Evolutionary conservation across 129 eudicot species (phyloP), one percentile per base, ranked within the genome.

Genomic region (Arctium minus): DNA sequence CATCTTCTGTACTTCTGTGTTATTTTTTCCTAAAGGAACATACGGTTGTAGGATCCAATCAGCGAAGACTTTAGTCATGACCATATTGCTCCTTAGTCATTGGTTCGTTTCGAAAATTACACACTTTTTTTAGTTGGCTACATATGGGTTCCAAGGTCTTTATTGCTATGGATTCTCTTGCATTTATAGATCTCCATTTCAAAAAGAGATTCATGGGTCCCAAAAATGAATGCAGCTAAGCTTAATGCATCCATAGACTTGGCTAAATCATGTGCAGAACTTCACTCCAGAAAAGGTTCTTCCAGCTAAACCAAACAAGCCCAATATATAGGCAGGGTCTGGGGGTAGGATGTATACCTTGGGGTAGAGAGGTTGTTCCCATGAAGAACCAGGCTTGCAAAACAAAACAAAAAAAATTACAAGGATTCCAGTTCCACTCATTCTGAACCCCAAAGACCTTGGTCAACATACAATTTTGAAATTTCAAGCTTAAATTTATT

Each of bases 11-110:
- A 46, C 53, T 46, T 46, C 15, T 46, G 53, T 10, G 36, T 72
- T 38, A 39, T 74, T 67, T 30, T 29, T 53, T 73, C 74, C 46
- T 38, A 6, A 74, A 73, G 30, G 36, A 15, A 71, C 6, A 44
- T 27, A 80, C 13, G 77, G 72, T 27, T 56, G 73, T 12, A 53
- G 29, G 44, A 36, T 72, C 67, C 84, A 56, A 80, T 8, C n/a
- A 53, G 2, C 29, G 37, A 13, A 37, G 62, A 38, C 56, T 50
- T 70, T 46, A 80, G 71, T 39, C 40, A 72, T 37, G 15, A 60
- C 42, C 74, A 73, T 67, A 73, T 18, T 74, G 67, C 74, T 73
- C 15, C 13, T 38, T 9, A 30, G 11, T 73, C 5, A 11, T 31
- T 17, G 17, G 18, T 35, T 35, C 36, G 36, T 53, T 35, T 30